Conservation (phyloP, 352 stramenopile species). For the Phytophthora lateralis region DNA sequence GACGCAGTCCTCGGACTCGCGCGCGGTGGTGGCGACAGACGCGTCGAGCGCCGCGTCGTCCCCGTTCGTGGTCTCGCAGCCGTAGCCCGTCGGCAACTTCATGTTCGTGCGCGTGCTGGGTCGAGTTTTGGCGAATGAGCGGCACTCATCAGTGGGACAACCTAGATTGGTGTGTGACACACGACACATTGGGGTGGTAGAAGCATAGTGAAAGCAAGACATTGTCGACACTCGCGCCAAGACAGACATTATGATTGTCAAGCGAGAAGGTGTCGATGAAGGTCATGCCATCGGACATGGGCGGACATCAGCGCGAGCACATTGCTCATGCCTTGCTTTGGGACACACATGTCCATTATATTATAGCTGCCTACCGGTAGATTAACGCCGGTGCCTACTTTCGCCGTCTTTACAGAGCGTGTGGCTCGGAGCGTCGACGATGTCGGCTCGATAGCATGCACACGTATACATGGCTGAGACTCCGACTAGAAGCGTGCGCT, state of each 20-base stretch:
- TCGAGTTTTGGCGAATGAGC: conserved; percentile 32
- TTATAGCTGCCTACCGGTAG: neutral
- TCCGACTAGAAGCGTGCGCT: too few species aligned
- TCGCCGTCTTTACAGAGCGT: conserved; percentile 21
- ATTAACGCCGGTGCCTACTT: neutral
- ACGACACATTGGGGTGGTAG: neutral
- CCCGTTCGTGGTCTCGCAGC: conserved; percentile 38
- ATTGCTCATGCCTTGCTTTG: neutral
- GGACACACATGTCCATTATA: neutral
- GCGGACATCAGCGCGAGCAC: conserved; percentile 1
- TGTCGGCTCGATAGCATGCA: neutral
- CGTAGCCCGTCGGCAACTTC: conserved; percentile 41
- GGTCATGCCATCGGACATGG: conserved; percentile 18
- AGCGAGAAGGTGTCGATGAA: conserved; percentile 1
- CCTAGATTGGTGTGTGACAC: conserved; percentile 6
- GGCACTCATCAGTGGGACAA: neutral
- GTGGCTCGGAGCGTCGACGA: conserved; percentile 10
- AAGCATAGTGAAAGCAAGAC: conserved; percentile 6
- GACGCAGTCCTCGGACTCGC: conserved; percentile 23
- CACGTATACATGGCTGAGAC: too few species aligned
- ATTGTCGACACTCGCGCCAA: neutral
- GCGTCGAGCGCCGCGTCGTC: conserved; percentile 14
- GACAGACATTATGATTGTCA: neutral
- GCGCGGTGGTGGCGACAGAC: conserved; percentile 4
- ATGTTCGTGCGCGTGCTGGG: conserved; percentile 19